These are phyloP conservation scores for Metschnikowia koreensis DNA, from an alignment of 805 yeast genomes.

Conservation along the genomic window DNA sequence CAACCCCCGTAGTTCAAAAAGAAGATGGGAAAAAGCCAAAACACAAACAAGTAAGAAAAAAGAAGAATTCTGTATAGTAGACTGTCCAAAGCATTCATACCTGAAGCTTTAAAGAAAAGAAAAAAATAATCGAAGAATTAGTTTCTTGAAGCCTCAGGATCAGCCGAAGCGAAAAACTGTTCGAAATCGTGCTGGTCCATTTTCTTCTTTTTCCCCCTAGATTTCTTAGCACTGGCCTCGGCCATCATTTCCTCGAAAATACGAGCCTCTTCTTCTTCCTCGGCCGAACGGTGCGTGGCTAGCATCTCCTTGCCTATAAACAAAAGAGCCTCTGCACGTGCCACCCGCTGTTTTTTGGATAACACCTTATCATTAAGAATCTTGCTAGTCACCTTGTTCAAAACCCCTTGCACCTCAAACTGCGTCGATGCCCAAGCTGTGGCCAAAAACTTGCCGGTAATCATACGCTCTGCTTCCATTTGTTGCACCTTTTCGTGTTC, in stretches of 20 bases:
- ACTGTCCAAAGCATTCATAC: too few species aligned
- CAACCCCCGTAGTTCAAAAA: too few species aligned
- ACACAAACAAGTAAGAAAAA: neutral
- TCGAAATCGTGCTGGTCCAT: conserved; percentile 14
- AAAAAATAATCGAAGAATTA: neutral
- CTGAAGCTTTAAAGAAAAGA: neutral
- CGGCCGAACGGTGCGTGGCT: conserved; percentile 67
- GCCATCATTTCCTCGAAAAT: conserved; percentile 91
- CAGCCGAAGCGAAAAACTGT: conserved; percentile 8
- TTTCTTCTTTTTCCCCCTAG: conserved; percentile 21
- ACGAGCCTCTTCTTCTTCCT: conserved; percentile 89
- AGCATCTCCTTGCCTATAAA: conserved; percentile 70
- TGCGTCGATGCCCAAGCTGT: conserved; percentile 96
- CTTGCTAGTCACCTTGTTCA: conserved; percentile 64
- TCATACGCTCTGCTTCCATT: conserved; percentile 74
- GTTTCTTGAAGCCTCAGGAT: conserved; percentile 9
- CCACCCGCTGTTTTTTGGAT: conserved; percentile 57
- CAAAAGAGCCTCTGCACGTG: conserved; percentile 76
- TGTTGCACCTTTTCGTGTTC: conserved; percentile 33
- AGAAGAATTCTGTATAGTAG: too few species aligned
- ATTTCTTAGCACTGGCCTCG: conserved; percentile 66
- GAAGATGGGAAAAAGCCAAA: neutral
- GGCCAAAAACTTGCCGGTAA: conserved; percentile 86
- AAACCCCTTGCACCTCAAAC: conserved; percentile 83
- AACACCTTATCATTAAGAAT: conserved; percentile 56